Base-by-base conservation (phyloP, 2,329 filamentous ascomycete species). In the Aspergillus candidus region DNA sequence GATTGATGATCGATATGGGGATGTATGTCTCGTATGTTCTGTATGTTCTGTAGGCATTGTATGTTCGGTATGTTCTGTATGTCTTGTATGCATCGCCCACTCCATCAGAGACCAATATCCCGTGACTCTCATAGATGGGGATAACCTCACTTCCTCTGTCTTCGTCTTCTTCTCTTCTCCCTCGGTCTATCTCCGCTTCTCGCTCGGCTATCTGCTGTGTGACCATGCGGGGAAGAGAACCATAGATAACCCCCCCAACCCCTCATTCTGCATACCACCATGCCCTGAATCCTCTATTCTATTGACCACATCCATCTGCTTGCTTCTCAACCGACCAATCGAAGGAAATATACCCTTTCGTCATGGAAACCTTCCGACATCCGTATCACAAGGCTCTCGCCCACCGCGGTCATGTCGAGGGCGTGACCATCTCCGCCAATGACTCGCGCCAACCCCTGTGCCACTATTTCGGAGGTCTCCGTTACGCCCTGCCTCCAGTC, bases 401-500 rank as follows among this genome's bases (percentile, higher is more conserved):
- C 17, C 49, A 68, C 14, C 67, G 72, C 11, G 77, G 77, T 38
- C 70, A 68, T 46, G 63, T 78, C 18, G 66, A 74, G 59, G 77
- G 76, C 15, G 54, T 70, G 3, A 75, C 72, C 0, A 62, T 77
- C 41, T 57, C 65, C 10, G 54, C 63, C 13, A 53, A 53, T 17
- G 48, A 55, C 10, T 56, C 57, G 11, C 48, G 49, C 11, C 52
- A 56, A 13, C 60, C 65, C 5, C 59, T 73, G 2, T 72, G 72
- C 43, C 72, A 72, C 47, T 79, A 73, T 55, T 78, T 77, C 42
- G 76, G 76, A 14, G 75, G 75, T 5, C 59, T 80, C 1, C 77
- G 77, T 0, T 80, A 78, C 48, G 77, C 73, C 1, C 60, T 78
- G 1, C 73, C 76, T 11, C 75, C 76, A 0, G 47, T 65, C 11